Base-by-base conservation (phyloP, 2,329 filamentous ascomycete species). In the Rutstroemia sp. region DNA sequence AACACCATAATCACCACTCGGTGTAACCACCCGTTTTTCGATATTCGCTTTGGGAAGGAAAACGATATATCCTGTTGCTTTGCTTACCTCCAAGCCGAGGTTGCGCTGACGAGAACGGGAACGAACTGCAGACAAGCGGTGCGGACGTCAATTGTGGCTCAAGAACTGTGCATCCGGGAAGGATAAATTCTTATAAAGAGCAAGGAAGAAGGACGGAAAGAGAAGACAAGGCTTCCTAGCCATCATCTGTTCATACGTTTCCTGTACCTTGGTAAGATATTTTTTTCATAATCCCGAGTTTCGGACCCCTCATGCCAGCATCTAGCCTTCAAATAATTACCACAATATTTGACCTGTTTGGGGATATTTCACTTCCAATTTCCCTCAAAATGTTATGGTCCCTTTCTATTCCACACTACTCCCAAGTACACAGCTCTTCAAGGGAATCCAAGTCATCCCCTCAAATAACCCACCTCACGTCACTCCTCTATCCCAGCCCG, bases 161-260 rank as follows among this genome's bases (percentile, higher is more conserved):
- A 14, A 46, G 19, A 46, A 23, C 19, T 46, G 42, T 21, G 42
- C 42, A 46, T 21, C 21, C 7, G 19, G 42, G 19, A 23, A 23
- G 12, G 42, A 46, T 10, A 5, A 46, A 21, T 46, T 19, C 39
- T 17, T 8, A 42, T 8, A 42, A 42, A 17, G 42, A 46, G 17
- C 47, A 42, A 44, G 53, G 19, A 55, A 44, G 21, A 14, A 12
- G 10, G 4, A 23, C 3, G 21, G 21, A 21, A 25, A 17, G 10
- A 55, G 38, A 34, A 42, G 47, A 44, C 53, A 45, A 50, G 47
- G 38, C 38, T 55, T 50, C 44, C 16, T 16, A 34, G 38, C 17
- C n/a, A 51, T 25, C 19, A 19, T 44, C n/a, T 10, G 21, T 17
- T 34, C 16, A 47, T 55, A 55, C 50, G 46, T 50, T 38, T 16